Evolutionary conservation across 441 rosid genomes (phyloP).

Genomic region (Erodium texanum): DNA sequence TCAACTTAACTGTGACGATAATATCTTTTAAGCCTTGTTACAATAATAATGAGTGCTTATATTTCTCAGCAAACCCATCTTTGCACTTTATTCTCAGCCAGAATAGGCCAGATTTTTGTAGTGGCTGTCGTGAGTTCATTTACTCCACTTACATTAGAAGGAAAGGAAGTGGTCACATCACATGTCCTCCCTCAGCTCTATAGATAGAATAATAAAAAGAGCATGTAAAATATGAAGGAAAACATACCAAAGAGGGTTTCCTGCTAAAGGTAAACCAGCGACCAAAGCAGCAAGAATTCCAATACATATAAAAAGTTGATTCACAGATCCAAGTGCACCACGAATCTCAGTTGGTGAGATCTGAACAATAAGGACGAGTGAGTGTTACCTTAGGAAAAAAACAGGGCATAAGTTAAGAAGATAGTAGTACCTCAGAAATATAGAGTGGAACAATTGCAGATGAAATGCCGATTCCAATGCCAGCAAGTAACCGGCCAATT

Average conservation of each 20-base stretch:
- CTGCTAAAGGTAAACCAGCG: slow-evolving; percentile 91
- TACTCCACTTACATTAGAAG: neutral
- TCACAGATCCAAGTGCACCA: slow-evolving; percentile 94
- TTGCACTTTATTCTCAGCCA: neutral
- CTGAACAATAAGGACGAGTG: slow-evolving; percentile 33
- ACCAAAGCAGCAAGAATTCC: slow-evolving; percentile 95
- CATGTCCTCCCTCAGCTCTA: neutral
- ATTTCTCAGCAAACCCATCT: neutral
- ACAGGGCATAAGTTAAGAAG: neutral
- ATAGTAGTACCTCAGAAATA: slow-evolving; percentile 73
- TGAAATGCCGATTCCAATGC: slow-evolving; percentile 93
- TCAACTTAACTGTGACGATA: neutral
- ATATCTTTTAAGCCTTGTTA: neutral
- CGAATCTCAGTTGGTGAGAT: slow-evolving; percentile 98
- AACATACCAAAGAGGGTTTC: slow-evolving; percentile 72
- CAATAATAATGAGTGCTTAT: neutral
- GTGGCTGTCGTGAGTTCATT: neutral
- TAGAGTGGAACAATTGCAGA: slow-evolving; percentile 96
- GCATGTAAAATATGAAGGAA: neutral
- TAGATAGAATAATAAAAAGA: neutral
- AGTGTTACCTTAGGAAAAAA: slow-evolving; percentile 15
- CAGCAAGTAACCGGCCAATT: slow-evolving; percentile 91
- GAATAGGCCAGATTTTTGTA: neutral
- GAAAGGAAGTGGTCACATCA: neutral
- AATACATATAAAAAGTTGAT: slow-evolving; percentile 89